These are phyloP conservation scores for Solioccasus polychromus DNA, from an alignment of 768 basidiomycete species.

Conservation along the genomic window DNA sequence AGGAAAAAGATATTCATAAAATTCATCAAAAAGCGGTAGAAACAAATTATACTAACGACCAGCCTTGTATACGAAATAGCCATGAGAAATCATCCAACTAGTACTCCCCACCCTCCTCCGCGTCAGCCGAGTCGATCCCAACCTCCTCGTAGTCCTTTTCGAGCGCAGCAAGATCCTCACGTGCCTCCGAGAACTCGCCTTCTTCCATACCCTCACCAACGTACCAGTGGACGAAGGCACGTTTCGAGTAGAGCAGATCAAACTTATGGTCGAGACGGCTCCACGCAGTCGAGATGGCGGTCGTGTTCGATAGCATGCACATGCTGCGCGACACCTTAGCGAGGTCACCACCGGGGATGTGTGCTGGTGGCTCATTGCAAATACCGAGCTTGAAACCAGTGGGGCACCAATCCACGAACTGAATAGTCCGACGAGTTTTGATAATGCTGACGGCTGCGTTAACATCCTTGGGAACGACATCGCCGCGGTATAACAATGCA, in stretches of 20 bases:
- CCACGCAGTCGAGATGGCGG: constrained; percentile 72
- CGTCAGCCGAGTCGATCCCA: constrained; percentile 51
- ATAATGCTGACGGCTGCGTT: constrained; percentile 71
- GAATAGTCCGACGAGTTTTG: constrained; percentile 77
- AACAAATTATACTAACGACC: constrained; percentile 31
- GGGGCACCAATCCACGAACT: constrained; percentile 77
- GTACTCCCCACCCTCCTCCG: constrained; percentile 50
- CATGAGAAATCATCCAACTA: constrained; percentile 28
- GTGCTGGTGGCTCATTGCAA: constrained; percentile 75
- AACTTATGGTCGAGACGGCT: constrained; percentile 76
- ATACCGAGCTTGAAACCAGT: constrained; percentile 80
- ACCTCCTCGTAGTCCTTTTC: constrained; percentile 97
- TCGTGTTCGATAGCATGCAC: constrained; percentile 79
- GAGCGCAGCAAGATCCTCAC: constrained; percentile 99
- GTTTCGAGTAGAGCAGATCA: constrained; percentile 72
- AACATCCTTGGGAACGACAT: constrained; percentile 77
- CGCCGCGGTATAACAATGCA: constrained; percentile 70
- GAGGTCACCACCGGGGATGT: constrained; percentile 73
- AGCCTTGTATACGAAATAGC: constrained; percentile 27
- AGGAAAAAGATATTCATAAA: constrained; percentile 29
- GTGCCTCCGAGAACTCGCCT: constrained; percentile 98
- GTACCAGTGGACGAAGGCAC: constrained; percentile 58
- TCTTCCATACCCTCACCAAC: constrained; percentile 81
- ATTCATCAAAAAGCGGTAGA: constrained; percentile 32
- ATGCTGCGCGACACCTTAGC: constrained; percentile 73